A percentile compares a stretch with the other conserved stretches of the same genome.
These are phyloP conservation scores for Ceratocystis alfenasii DNA, from an alignment of 2,329 filamentous ascomycete species.

Conservation along the genomic window DNA sequence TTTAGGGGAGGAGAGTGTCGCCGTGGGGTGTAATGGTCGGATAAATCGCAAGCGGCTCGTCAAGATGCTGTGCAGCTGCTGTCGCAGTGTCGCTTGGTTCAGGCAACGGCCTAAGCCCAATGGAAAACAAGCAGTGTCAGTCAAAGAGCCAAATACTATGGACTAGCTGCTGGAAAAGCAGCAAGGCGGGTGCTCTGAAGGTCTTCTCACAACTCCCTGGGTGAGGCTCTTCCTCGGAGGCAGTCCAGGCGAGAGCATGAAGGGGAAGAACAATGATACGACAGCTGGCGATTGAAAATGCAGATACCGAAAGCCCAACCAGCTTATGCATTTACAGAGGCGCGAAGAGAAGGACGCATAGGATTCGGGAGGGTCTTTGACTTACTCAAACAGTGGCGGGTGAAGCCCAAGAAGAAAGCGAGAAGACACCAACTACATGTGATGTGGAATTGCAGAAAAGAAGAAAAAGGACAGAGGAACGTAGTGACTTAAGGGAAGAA, in stretches of 20 bases:
- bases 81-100: too few relatives aligned
- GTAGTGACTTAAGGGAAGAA: neutral
- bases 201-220: too few relatives aligned
- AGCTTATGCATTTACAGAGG: neutral
- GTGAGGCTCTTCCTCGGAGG: too few relatives aligned
- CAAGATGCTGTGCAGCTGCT: too few relatives aligned
- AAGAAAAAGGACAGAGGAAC: neutral
- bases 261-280: neutral
- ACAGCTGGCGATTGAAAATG: neutral
- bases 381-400: conserved; percentile 10
- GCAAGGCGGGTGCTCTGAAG: too few relatives aligned
- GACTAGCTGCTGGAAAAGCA: too few relatives aligned
- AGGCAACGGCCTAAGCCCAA: too few relatives aligned
- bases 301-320: neutral
- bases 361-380: neutral
- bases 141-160: too few relatives aligned
- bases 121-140: too few relatives aligned
- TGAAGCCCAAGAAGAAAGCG: conserved; percentile 6
- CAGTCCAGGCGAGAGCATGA: neutral
- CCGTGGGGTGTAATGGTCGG: too few relatives aligned
- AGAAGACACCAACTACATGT: conserved; percentile 1
- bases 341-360: neutral
- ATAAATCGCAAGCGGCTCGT: too few relatives aligned
- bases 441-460: neutral
- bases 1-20: too few relatives aligned